These are phyloP conservation scores for Globisporangium yorkense DNA, from an alignment of 352 stramenopile genomes.

Conservation along the genomic window DNA sequence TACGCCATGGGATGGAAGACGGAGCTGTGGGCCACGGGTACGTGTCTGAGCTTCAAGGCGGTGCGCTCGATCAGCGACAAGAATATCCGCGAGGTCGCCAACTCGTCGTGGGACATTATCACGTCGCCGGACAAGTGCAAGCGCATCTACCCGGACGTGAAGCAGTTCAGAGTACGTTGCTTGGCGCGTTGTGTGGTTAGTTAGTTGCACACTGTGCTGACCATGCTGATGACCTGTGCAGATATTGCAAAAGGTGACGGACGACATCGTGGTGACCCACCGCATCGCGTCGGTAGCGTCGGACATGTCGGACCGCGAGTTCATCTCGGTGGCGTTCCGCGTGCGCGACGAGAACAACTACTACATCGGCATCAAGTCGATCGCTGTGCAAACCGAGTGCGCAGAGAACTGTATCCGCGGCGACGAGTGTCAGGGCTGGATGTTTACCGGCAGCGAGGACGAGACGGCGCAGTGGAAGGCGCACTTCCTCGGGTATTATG, in stretches of 20 bases:
- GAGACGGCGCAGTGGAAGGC: constrained; percentile 67
- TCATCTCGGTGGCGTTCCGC: constrained; percentile 73
- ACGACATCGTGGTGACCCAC: constrained; percentile 79
- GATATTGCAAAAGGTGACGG: constrained; percentile 79
- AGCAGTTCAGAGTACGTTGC: constrained; percentile 63
- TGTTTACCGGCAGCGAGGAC: constrained; percentile 69
- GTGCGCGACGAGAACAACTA: constrained; percentile 73
- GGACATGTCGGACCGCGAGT: constrained; percentile 68
- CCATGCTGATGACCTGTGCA: constrained; percentile 5
- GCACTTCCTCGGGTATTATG: constrained; percentile 77
- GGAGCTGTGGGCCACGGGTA: constrained; percentile 72
- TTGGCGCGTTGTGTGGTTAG: not conserved
- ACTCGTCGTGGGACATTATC: constrained; percentile 81
- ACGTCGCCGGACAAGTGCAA: constrained; percentile 80
- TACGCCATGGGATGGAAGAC: constrained; percentile 85
- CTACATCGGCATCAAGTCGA: constrained; percentile 73
- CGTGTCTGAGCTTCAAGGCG: constrained; percentile 70
- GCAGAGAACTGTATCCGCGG: constrained; percentile 74
- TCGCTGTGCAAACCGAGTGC: constrained; percentile 60
- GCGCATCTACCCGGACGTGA: constrained; percentile 79
- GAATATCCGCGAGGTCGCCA: constrained; percentile 65
- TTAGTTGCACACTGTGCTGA: constrained; percentile 1
- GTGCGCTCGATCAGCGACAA: constrained; percentile 56
- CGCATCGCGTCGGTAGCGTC: constrained; percentile 70
- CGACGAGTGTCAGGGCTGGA: constrained; percentile 81